Evolutionary conservation across 495 filamentous ascomycete species (phyloP).

Genomic region (Penicillium angulare): DNA sequence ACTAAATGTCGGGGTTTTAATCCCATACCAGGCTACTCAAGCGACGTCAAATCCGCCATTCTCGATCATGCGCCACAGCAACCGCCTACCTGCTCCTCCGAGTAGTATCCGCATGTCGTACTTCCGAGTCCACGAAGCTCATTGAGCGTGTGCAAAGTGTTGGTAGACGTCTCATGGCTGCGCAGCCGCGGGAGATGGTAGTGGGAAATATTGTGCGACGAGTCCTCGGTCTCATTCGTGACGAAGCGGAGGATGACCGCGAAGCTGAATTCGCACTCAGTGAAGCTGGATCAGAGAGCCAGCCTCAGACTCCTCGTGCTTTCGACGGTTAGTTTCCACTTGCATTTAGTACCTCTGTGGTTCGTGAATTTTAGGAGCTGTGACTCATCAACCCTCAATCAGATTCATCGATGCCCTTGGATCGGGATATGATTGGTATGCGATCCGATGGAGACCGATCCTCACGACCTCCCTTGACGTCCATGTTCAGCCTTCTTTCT

Average conservation of each 20-base stretch:
- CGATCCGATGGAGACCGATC: constrained; percentile 36
- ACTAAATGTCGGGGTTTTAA: background rate
- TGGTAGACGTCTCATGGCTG: constrained; percentile 69
- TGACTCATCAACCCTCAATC: constrained; percentile 12
- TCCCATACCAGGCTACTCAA: constrained; percentile 69
- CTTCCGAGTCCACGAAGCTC: constrained; percentile 70
- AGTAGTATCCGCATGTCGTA: constrained; percentile 68
- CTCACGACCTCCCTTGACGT: constrained; percentile 58
- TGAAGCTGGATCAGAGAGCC: constrained; percentile 48
- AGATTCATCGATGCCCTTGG: constrained; percentile 36
- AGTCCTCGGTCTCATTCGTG: constrained; percentile 84
- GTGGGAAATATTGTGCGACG: constrained; percentile 92
- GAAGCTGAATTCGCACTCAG: constrained; percentile 62
- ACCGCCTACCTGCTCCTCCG: constrained; percentile 83
- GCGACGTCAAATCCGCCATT: constrained; percentile 81
- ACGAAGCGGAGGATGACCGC: constrained; percentile 80
- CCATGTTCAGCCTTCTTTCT: constrained; percentile 84
- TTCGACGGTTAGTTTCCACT: constrained; percentile 31
- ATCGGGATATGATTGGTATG: constrained; percentile 30
- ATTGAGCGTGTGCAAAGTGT: constrained; percentile 73
- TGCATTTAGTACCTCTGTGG: constrained; percentile 14
- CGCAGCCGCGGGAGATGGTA: constrained; percentile 84
- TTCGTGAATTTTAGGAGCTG: background rate
- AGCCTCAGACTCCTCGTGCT: constrained; percentile 48
- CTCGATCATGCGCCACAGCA: constrained; percentile 83